Conservation (phyloP, 495 filamentous ascomycete genomes). For the Aspergillus heteromorphus region DNA sequence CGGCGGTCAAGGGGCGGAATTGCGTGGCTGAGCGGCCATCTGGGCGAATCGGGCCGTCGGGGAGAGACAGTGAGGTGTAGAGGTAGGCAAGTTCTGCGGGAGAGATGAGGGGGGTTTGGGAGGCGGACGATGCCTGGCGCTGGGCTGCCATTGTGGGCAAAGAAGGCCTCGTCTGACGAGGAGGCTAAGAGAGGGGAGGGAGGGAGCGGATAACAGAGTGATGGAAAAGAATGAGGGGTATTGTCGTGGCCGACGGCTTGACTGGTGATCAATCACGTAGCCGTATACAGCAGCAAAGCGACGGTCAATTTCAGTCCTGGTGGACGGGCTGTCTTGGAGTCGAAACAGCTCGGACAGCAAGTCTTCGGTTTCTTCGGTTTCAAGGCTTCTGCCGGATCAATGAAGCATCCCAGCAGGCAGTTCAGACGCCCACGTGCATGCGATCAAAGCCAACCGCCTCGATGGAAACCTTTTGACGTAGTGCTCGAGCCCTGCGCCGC, state of each 20-base stretch:
- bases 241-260: background rate
- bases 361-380: background rate
- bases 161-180: background rate
- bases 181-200: background rate
- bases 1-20: conserved; percentile 86
- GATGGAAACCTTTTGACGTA: conserved; percentile 6
- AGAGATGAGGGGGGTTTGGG: conserved; percentile 63
- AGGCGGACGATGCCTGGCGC: conserved; percentile 42
- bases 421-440: background rate
- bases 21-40: conserved; percentile 77
- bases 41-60: conserved; percentile 77
- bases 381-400: background rate
- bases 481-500: conserved; percentile 29
- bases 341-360: background rate
- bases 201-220: background rate
- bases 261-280: background rate
- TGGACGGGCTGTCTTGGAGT: background rate
- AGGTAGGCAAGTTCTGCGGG: conserved; percentile 96
- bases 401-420: background rate
- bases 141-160: conserved; percentile 28
- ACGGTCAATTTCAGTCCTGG: background rate
- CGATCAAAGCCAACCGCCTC: background rate
- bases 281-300: background rate
- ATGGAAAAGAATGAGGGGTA: background rate
- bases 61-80: conserved; percentile 73